Evolutionary conservation across 108 stramenopile species (phyloP).

Genomic region (Cyclotella distinguenda): DNA sequence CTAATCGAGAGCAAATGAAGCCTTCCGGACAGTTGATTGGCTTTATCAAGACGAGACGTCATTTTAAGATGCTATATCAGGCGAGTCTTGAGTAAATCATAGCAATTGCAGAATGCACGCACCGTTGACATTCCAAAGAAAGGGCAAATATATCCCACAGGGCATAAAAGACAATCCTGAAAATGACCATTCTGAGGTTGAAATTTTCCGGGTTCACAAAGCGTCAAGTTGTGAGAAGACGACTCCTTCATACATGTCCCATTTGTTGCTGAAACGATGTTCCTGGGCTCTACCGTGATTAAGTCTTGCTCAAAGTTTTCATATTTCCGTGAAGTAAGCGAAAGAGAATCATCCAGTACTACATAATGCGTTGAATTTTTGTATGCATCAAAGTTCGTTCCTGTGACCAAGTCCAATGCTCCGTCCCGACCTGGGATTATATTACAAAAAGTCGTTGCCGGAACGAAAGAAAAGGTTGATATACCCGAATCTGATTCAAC

Average conservation of each 20-base stretch:
- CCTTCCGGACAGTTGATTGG: constrained; percentile 72
- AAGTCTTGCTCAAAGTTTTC: constrained; percentile 24
- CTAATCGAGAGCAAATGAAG: constrained; percentile 61
- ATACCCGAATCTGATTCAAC: background rate
- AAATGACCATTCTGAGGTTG: constrained; percentile 59
- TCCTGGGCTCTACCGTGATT: background rate
- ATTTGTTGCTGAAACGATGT: constrained; percentile 43
- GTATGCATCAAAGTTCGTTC: constrained; percentile 30
- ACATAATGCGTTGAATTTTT: background rate
- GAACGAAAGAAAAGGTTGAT: constrained; percentile 21
- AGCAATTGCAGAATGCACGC: no score
- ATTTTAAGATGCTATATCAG: no score
- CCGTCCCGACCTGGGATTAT: constrained; percentile 20
- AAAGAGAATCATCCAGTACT: constrained; percentile 36
- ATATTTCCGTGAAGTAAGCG: constrained; percentile 35
- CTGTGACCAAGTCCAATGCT: constrained; percentile 18
- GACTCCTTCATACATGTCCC: constrained; percentile 34
- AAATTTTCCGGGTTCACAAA: constrained; percentile 74
- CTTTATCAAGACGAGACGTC: no score
- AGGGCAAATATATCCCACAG: constrained; percentile 77
- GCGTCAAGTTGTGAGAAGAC: constrained; percentile 58
- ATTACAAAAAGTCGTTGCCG: constrained; percentile 22
- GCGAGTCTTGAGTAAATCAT: no score
- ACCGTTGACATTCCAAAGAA: constrained; percentile 56
- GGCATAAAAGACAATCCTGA: constrained; percentile 57